These are phyloP conservation scores for Mrakia frigida DNA, from an alignment of 768 basidiomycete genomes.

Conservation along the genomic window DNA sequence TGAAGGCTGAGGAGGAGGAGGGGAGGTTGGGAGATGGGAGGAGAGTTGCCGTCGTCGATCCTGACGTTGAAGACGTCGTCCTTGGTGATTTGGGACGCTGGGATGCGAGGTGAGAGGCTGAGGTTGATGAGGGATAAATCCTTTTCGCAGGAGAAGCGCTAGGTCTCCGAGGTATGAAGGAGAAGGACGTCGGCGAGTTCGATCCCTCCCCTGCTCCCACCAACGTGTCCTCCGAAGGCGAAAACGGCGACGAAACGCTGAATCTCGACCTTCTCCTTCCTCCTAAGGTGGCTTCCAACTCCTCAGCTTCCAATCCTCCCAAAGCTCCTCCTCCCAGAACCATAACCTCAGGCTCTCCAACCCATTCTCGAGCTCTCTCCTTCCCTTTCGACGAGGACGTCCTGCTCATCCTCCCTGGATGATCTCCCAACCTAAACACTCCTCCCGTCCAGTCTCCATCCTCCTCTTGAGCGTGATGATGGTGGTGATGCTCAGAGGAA, in stretches of 20 bases:
- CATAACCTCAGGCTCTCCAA: neutral
- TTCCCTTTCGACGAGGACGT: neutral
- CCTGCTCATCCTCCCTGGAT: neutral
- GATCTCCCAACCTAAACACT: constrained; percentile 1
- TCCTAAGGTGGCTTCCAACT: neutral
- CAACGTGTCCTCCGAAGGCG: constrained; percentile 6
- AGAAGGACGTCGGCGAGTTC: constrained; percentile 1
- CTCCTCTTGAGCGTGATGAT: neutral
- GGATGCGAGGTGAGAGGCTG: neutral
- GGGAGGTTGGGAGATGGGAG: neutral
- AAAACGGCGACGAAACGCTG: neutral
- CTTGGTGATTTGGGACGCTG: neutral
- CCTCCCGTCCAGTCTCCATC: constrained; percentile 10
- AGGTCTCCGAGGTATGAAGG: neutral
- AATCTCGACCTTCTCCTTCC: neutral
- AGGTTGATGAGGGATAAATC: neutral
- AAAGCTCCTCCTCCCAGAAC: constrained; percentile 1
- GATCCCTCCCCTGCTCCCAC: neutral
- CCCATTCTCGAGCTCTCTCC: constrained; percentile 15
- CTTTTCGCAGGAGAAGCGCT: neutral
- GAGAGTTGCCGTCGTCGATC: neutral
- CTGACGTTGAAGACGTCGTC: neutral
- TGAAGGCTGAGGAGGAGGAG: neutral
- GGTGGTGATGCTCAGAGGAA: neutral
- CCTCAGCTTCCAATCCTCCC: neutral